Percentiles rank a stretch among this genome's conserved stretches.
phyloP scores from a whole-genome alignment of 495 filamentous ascomycete genomes.

The Xylaria acuta region DNA sequence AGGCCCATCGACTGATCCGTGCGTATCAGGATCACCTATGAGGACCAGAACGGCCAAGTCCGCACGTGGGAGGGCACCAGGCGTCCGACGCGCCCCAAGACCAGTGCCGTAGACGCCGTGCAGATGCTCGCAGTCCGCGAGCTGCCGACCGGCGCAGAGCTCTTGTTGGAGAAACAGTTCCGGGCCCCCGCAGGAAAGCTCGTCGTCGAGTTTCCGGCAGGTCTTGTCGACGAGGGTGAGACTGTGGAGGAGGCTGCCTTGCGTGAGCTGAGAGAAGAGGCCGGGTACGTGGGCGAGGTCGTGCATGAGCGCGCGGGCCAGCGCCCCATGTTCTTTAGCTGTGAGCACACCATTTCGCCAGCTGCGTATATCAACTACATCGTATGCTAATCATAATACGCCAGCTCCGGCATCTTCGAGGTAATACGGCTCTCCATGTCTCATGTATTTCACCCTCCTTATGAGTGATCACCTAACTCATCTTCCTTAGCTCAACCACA shows the following conservation, averaged over 20 bases:
- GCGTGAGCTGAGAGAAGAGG: constrained; percentile 80
- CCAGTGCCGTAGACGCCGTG: constrained; percentile 73
- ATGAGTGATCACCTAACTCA: neutral
- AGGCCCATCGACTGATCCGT: neutral
- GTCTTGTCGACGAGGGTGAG: constrained; percentile 75
- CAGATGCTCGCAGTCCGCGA: constrained; percentile 77
- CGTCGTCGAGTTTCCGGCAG: constrained; percentile 77
- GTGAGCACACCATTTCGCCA: constrained; percentile 45
- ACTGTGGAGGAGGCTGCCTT: constrained; percentile 72
- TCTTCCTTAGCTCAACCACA: constrained; percentile 63
- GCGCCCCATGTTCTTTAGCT: constrained; percentile 77
- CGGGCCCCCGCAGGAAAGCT: constrained; percentile 74
- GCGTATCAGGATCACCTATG: constrained; percentile 64
- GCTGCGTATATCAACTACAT: neutral
- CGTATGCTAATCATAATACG: neutral
- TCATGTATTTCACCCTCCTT: neutral
- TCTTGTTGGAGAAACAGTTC: constrained; percentile 78
- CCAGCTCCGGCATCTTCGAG: constrained; percentile 46
- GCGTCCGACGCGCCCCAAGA: constrained; percentile 65
- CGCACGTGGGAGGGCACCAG: constrained; percentile 75
- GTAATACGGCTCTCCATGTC: constrained; percentile 23
- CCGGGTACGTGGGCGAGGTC: constrained; percentile 74
- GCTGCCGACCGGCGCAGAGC: constrained; percentile 52
- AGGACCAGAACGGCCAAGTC: constrained; percentile 64
- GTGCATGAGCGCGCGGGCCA: constrained; percentile 32